phyloP scores from a whole-genome alignment of 805 yeast species.

The Ogataea sp. region DNA sequence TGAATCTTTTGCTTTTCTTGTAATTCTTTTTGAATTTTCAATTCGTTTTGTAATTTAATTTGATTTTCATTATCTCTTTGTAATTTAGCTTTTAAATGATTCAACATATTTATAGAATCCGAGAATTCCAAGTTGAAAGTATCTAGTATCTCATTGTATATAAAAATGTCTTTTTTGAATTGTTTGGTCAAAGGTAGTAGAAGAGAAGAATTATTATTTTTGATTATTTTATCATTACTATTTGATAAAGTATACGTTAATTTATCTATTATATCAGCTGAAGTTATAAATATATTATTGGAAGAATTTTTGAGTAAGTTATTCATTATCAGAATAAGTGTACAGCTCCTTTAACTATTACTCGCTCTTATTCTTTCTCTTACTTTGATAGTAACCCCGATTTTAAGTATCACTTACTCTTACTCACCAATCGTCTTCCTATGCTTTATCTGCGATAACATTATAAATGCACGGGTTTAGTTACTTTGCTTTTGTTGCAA shows the following conservation, averaged over 20 bases:
- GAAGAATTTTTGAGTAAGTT: slow-evolving; percentile 22
- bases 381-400: too few relatives aligned
- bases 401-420: too few relatives aligned
- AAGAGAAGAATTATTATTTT: slow-evolving; percentile 21
- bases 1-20: slow-evolving; percentile 6
- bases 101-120: slow-evolving; percentile 20
- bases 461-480: too few relatives aligned
- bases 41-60: slow-evolving; percentile 14
- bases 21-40: slow-evolving; percentile 10
- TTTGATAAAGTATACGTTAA: slow-evolving; percentile 17
- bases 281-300: slow-evolving; percentile 22
- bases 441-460: too few relatives aligned
- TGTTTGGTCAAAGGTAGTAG: slow-evolving; percentile 16
- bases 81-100: slow-evolving; percentile 18
- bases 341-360: too few relatives aligned
- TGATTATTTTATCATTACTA: slow-evolving; percentile 17
- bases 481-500: too few relatives aligned
- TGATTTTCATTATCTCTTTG: slow-evolving; percentile 18
- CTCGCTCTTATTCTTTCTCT: too few relatives aligned
- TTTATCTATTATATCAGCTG: slow-evolving; percentile 25
- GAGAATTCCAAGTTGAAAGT: slow-evolving; percentile 19
- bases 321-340: too few relatives aligned
- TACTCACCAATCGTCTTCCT: too few relatives aligned
- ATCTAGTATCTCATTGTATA: slow-evolving; percentile 22
- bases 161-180: slow-evolving; percentile 17